A percentile compares a stretch with the other conserved stretches of the same genome.
phyloP scores from a whole-genome alignment of 2,329 filamentous ascomycete species.

The Cladophialophora bantiana region DNA sequence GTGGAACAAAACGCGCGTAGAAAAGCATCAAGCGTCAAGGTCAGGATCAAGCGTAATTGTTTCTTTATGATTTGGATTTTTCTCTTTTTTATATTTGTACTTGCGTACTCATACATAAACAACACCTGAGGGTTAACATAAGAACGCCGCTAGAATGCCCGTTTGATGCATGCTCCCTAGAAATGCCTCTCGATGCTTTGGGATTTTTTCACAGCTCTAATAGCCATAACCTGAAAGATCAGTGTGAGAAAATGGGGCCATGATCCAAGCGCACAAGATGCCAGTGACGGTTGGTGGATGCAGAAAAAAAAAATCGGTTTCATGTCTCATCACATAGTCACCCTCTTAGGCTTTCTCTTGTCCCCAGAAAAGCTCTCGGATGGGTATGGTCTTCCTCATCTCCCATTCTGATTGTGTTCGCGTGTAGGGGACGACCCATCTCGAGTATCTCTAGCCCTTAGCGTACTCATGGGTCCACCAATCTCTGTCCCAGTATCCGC shows the following conservation, averaged over 20 bases:
- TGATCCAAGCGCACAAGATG: conserved; percentile 18
- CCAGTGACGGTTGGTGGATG: conserved; percentile 9
- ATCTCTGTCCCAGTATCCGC: conserved; percentile 41
- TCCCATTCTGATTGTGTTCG: background rate
- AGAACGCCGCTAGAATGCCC: background rate
- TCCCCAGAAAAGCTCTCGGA: too few relatives aligned
- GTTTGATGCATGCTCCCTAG: background rate
- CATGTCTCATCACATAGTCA: conserved; percentile 28
- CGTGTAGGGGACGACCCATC: background rate
- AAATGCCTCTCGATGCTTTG: background rate
- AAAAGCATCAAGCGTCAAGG: background rate
- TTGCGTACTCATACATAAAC: background rate
- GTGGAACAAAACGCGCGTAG: background rate
- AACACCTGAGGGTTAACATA: background rate
- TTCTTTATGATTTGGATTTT: background rate
- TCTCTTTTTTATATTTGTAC: background rate
- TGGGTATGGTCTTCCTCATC: background rate
- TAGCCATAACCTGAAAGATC: conserved; percentile 4
- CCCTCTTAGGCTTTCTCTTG: background rate
- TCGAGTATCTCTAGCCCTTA: conserved; percentile 7
- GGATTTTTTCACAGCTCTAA: background rate
- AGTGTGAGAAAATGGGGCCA: background rate
- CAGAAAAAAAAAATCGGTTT: conserved; percentile 9
- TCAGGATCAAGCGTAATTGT: background rate
- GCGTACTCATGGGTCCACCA: conserved; percentile 36